phyloP scores from a whole-genome alignment of 1,284 basidiomycete genomes.

The Abortiporus biennis region DNA sequence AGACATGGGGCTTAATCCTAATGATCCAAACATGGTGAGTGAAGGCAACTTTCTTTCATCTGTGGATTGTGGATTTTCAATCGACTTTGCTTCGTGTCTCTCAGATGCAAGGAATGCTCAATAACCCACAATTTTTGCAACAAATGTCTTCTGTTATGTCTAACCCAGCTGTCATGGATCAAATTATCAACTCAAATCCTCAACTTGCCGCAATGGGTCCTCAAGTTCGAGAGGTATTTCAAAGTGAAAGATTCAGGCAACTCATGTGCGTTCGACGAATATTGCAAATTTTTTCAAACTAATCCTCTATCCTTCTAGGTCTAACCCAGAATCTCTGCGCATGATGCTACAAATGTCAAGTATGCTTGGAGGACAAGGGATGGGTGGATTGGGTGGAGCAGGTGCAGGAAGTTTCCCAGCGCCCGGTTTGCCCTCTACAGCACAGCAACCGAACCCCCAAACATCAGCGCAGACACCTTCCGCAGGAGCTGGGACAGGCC shows the following conservation, averaged over 20 bases:
- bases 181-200: constrained; percentile 78
- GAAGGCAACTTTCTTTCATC: constrained; percentile 1
- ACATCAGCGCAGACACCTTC: background rate
- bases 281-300: constrained; percentile 1
- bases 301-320: constrained; percentile 29
- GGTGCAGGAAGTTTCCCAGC: constrained; percentile 42
- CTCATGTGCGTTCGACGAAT: constrained; percentile 55
- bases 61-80: background rate
- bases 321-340: constrained; percentile 74
- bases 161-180: constrained; percentile 59
- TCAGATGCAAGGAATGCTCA: constrained; percentile 80
- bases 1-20: constrained; percentile 79
- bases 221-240: constrained; percentile 74
- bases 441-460: constrained; percentile 13
- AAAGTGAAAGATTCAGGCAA: constrained; percentile 75
- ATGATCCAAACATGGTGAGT: constrained; percentile 85
- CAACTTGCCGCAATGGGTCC: constrained; percentile 76
- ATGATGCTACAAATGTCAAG: constrained; percentile 80
- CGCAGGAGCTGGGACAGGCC: constrained; percentile 11
- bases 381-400: constrained; percentile 19
- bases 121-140: constrained; percentile 42
- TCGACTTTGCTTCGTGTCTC: background rate
- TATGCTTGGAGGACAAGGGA: constrained; percentile 39
- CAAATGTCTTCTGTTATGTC: constrained; percentile 25
- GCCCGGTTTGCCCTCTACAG: constrained; percentile 42